Base-by-base conservation (phyloP, 2,329 filamentous ascomycete species). In the Colletotrichum sp. region DNA sequence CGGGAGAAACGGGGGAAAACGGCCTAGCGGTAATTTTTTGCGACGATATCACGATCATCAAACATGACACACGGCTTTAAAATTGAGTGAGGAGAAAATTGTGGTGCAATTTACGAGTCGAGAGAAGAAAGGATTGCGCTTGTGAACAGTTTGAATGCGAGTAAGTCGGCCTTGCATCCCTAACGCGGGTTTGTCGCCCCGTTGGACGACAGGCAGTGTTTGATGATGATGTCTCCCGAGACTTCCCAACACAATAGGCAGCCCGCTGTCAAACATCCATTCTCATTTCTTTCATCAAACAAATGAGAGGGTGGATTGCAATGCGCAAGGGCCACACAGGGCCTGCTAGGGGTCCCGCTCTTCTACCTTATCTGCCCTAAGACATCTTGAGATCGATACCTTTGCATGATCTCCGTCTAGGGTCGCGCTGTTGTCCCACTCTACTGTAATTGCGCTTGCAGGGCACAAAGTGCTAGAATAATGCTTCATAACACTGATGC, bases 351-450 rank as follows among this genome's bases (percentile, higher is more conserved):
- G 69, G 43, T 18, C 28, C 58, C 66, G 55, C 58, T 34, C 28
- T 61, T 52, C 16, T 55, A 55, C 55, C 32, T 63, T 55, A 61
- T 67, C 55, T 73, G 24, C 71, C n/a, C 64, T 43, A 48, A 38
- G 58, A 24, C 65, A 30, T 67, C 26, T 72, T 30, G 62, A 72
- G 43, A 72, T 72, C 71, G 58, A 30, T 58, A 18, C 7, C 26
- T 30, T 21, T 64, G 71, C 66, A 73, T 73, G 71, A 70, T 73
- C 71, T 70, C 43, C 66, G 58, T 55, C 66, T n/a, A 10, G 71
- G 71, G 65, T 28, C 12, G 32, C 43, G 38, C 32, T 56, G 43
- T 24, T 56, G 56, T 68, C 55, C 71, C 71, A 69, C 58, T 3
- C 13, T 30, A 14, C 10, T 36, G 30, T 63, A 26, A 63, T 26